Evolutionary conservation across 129 eudicot species (phyloP), one percentile per base, ranked within the genome.

Genomic region (Tagetes erecta): DNA sequence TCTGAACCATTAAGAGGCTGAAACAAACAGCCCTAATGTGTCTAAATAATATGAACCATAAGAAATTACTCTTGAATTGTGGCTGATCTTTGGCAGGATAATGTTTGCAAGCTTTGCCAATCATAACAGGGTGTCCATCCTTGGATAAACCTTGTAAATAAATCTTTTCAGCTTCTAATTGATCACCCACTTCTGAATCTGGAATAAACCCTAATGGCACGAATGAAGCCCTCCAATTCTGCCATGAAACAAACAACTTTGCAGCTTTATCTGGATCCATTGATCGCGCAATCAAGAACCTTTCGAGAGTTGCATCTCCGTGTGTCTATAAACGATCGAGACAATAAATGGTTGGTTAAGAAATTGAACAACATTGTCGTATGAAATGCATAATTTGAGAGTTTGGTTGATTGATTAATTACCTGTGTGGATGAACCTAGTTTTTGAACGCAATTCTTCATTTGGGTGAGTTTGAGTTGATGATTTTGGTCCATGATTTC

Each of bases 201-300:
- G 92, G 78, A 12, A 88, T 82, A 35, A 47, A 76, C 49, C 89
- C 87, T 6, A 36, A 76, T 1, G 97, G 97, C 6, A 88, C 97
- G 67, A 88, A 86, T 1, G 81, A 45, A 78, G 76, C 79, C 81
- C 97, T 88, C 97, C 97, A 91, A 63, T 88, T 91, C 59, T 78
- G 79, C 97, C 95, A 88, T 70, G 90, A 85, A 56, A 86, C 86
- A 83, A 91, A 86, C 97, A 91, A 88, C 80, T 88, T 88, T 47
- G 97, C 95, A 72, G 97, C 95, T 72, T 91, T 91, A 33, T 84
- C 82, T 51, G 84, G 78, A 75, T 88, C 88, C 91, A 86, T 85
- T 31, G 95, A 91, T 81, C 95, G 86, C 74, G 97, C 97, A 9
- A 88, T 83, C 80, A 91, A 81, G 84, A 86, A 91, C 66, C 97